Base-by-base conservation (phyloP, 768 basidiomycete species). In the Mrakia frigida region DNA sequence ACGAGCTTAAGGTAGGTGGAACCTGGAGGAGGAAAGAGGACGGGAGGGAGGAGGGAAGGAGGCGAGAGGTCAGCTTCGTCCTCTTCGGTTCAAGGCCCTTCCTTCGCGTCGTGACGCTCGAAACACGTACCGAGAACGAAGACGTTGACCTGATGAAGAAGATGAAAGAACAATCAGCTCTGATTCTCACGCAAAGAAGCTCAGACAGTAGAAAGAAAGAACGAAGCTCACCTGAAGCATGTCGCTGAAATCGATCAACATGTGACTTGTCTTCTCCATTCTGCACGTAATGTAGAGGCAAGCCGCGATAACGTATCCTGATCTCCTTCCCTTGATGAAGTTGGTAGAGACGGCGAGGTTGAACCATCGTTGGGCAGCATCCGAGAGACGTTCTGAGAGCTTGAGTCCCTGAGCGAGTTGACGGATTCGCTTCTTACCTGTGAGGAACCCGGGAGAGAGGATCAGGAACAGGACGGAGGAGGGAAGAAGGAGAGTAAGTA, bases 221-320 rank as follows among this genome's bases (percentile, higher is more conserved):
- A 37, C 13, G 33, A n/a, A 28, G 79, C 84, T 79, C 79, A 91
- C 95, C 86, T 93, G 91, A 5, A 99, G 87, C 56, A 95, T 86
- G 82, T 98, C 96, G n/a, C 93, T 93, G 81, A 99, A 98, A 84
- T 99, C 97, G 78, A 99, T 98, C 35, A 99, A 88, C 97, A 98
- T 98, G 83, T 95, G 92, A 75, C 90, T 93, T 72, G 92, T 93
- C 83, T 96, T 92, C 80, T 91, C 92, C 84, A 94, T 90, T 77
- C 96, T 84, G 82, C 94, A 96, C 4, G 94, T 93, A 60, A 96
- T 89, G 82, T 99, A 98, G 65, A 98, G 87, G 82, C 97, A 99
- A 59, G 95, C 92, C 4, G 95, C 97, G 50, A 96, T 92, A 78
- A 99, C 93, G 80, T 97, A 94, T 81, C 93, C 86, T 80, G 92